These are phyloP conservation scores for Eucommia ulmoides DNA, from an alignment of 257 asterid species.

Conservation along the genomic window DNA sequence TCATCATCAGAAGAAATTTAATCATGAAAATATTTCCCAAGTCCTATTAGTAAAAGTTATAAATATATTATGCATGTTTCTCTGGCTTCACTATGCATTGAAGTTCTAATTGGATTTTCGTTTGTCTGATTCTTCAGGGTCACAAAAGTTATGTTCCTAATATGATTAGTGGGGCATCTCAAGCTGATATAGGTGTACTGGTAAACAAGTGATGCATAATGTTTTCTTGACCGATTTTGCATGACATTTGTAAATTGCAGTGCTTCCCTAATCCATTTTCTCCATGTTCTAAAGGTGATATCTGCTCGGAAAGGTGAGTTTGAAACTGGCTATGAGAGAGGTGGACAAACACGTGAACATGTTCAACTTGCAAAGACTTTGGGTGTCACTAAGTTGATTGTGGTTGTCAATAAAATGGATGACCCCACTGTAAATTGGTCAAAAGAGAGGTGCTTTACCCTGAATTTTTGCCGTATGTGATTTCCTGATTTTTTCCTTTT, in stretches of 20 bases:
- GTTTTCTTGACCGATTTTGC: background rate
- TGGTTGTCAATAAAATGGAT: slow-evolving; percentile 95
- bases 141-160: slow-evolving; percentile 96
- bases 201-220: slow-evolving; percentile 25
- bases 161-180: slow-evolving; percentile 98
- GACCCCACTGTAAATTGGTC: slow-evolving; percentile 98
- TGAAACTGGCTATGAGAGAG: slow-evolving; percentile 97
- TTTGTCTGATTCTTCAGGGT: slow-evolving; percentile 49
- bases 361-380: slow-evolving; percentile 96
- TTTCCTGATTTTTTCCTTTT: slow-evolving; percentile 2
- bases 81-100: too few species aligned
- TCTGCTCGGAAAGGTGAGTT: slow-evolving; percentile 95
- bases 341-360: slow-evolving; percentile 98
- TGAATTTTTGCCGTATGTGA: background rate
- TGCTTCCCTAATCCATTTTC: background rate
- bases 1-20: too few species aligned
- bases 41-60: too few species aligned
- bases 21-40: too few species aligned
- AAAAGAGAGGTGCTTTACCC: slow-evolving; percentile 67
- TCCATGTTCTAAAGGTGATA: slow-evolving; percentile 41
- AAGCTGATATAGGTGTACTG: slow-evolving; percentile 91
- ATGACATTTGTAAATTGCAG: slow-evolving; percentile 2
- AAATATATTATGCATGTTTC: too few species aligned
- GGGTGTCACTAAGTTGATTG: slow-evolving; percentile 83
- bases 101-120: slow-evolving; percentile 1